Evolutionary conservation across 495 filamentous ascomycete genomes (phyloP), one percentile per base, ranked within the genome.

Genomic region (Talaromyces liani): DNA sequence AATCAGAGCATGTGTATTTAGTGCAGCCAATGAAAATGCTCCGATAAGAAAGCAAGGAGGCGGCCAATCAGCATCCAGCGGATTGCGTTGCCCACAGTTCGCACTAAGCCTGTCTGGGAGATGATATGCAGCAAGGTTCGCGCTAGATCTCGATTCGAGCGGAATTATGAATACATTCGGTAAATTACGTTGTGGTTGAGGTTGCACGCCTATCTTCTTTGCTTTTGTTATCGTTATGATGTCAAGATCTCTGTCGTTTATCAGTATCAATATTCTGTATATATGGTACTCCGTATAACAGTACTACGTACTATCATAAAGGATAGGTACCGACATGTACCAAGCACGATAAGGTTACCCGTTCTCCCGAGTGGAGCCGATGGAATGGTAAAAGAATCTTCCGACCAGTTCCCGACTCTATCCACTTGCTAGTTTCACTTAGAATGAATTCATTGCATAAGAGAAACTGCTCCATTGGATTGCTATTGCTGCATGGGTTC

Each of bases 401-500:
- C 45, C 45, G 45, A 49, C 3, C 45, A 49, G n/a, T 8, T 12
- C n/a, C 45, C 16, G 45, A 41, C 36, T 16, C 36, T 41, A 9
- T 20, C 45, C 39, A 45, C 39, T 45, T n/a, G 22, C 14, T 16
- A 36, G 33, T 36, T 36, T 36, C 31, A 33, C 31, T 33, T 7
- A 33, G n/a, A 41, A 16, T 16, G 39, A 45, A 45, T 45, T 18
- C 39, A 45, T 45, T 45, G 39, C 39, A 45, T 45, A 45, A 45
- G 16, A 45, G n/a, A 45, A 45, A 45, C 39, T n/a, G 39, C n/a
- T 18, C 18, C 39, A 45, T 45, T 45, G 39, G 39, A 45, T 45
- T 45, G 29, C 7, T 1, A 12, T 69, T 75, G 24, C 31, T 33
- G 9, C 31, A 33, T 36, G 1, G 39, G 10, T 41, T 45, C 22